A percentile compares a stretch with the other conserved stretches of the same genome.
These are phyloP conservation scores for Sphagnurus paluster DNA, from an alignment of 1,284 basidiomycete genomes.

Conservation along the genomic window DNA sequence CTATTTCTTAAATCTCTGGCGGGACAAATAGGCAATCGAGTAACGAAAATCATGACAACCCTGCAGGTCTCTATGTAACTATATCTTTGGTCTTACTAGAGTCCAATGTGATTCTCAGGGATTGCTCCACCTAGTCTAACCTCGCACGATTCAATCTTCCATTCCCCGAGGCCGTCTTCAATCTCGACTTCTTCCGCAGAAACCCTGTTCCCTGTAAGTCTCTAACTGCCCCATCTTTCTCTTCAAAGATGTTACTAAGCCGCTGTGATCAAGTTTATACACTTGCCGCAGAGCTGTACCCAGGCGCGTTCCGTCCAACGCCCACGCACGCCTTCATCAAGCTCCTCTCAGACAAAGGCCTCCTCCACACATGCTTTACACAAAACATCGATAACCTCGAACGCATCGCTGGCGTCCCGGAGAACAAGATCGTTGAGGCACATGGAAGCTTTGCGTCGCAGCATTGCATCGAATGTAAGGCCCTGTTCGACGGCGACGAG, in stretches of 20 bases:
- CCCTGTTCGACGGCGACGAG: constrained; percentile 62
- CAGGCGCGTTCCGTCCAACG: constrained; percentile 85
- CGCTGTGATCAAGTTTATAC: constrained; percentile 62
- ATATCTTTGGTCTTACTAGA: background rate
- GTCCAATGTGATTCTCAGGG: too few species aligned
- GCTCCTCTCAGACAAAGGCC: constrained; percentile 64
- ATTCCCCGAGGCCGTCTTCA: constrained; percentile 81
- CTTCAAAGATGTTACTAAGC: background rate
- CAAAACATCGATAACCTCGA: constrained; percentile 96
- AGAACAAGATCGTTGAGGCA: constrained; percentile 83
- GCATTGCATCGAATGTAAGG: constrained; percentile 73
- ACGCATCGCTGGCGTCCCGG: constrained; percentile 78
- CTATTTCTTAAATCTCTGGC: background rate
- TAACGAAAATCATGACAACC: too few species aligned
- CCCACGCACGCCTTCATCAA: constrained; percentile 89
- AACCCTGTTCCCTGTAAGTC: constrained; percentile 74
- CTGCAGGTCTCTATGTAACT: constrained; percentile 53
- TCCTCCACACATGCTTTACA: constrained; percentile 80
- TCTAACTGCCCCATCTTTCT: too few species aligned
- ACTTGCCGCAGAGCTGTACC: constrained; percentile 89
- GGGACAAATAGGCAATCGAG: too few species aligned
- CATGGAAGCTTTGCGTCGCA: constrained; percentile 90
- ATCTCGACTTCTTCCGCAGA: constrained; percentile 70
- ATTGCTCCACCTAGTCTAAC: constrained; percentile 53
- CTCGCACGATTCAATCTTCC: constrained; percentile 72